Evolutionary conservation across 1,284 basidiomycete species (phyloP).

Genomic region (Puccinia polysora): DNA sequence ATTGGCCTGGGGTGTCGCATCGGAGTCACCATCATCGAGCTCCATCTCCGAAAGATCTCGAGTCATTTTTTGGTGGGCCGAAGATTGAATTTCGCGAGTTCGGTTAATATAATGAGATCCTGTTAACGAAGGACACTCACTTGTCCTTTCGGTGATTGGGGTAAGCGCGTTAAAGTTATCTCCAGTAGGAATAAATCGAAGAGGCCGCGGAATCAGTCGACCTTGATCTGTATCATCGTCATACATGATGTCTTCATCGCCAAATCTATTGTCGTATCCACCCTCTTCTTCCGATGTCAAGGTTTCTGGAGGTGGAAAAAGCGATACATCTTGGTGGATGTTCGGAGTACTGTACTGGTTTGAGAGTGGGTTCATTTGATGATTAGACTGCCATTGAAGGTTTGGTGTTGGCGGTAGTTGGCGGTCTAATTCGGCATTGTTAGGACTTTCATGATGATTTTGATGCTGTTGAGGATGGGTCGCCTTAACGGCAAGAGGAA

Average conservation of each 20-base stretch:
- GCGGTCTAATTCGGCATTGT: not conserved
- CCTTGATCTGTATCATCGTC: constrained; percentile 6
- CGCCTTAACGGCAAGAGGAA: constrained; percentile 37
- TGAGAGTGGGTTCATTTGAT: not conserved
- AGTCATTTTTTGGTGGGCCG: not conserved
- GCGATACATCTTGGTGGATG: constrained; percentile 5
- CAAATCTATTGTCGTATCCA: constrained; percentile 11
- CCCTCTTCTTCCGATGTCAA: not conserved
- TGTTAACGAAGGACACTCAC: constrained; percentile 65
- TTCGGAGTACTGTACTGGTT: constrained; percentile 14
- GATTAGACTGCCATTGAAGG: constrained; percentile 15
- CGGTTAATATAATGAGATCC: constrained; percentile 31
- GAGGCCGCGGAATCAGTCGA: constrained; percentile 11
- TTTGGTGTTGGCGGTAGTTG: not conserved
- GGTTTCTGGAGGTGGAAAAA: constrained; percentile 11
- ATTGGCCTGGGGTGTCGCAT: constrained; percentile 51
- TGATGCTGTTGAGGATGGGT: constrained; percentile 8
- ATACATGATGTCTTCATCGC: not conserved
- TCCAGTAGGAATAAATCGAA: constrained; percentile 51
- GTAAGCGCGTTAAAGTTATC: constrained; percentile 70
- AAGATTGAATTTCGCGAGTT: constrained; percentile 5
- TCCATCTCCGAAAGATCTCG: constrained; percentile 42
- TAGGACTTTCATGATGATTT: not conserved
- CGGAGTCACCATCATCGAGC: constrained; percentile 45
- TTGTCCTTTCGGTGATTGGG: constrained; percentile 86